Percentiles rank a stretch among this genome's conserved stretches.
These are phyloP conservation scores for Cudoniella acicularis DNA, from an alignment of 495 filamentous ascomycete genomes.

Conservation along the genomic window DNA sequence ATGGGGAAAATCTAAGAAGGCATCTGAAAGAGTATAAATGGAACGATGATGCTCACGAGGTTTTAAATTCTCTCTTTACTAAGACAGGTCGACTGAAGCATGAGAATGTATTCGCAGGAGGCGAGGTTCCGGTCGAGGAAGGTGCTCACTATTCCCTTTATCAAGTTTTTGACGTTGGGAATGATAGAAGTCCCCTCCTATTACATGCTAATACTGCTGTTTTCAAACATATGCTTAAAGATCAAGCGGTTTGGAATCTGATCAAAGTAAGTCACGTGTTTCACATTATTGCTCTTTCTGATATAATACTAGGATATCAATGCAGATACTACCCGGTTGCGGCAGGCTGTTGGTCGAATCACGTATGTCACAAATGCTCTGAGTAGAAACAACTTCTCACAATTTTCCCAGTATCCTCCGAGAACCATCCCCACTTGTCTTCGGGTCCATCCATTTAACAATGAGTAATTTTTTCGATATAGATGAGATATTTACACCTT, in stretches of 20 bases:
- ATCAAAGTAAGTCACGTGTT: slow-evolving; percentile 13
- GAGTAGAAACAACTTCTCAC: not conserved
- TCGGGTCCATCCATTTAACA: slow-evolving; percentile 47
- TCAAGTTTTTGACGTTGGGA: slow-evolving; percentile 47
- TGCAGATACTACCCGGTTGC: slow-evolving; percentile 32
- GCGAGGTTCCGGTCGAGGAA: slow-evolving; percentile 26
- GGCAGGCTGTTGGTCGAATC: slow-evolving; percentile 45
- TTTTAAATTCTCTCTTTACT: slow-evolving; percentile 33
- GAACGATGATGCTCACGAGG: slow-evolving; percentile 27
- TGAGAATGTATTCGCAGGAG: slow-evolving; percentile 29
- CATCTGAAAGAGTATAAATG: slow-evolving; percentile 35
- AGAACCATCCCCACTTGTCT: slow-evolving; percentile 48
- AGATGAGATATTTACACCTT: slow-evolving; percentile 47
- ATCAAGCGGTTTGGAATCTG: slow-evolving; percentile 13
- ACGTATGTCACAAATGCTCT: slow-evolving; percentile 29
- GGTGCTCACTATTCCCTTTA: slow-evolving; percentile 40
- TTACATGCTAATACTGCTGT: slow-evolving; percentile 24
- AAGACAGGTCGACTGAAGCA: slow-evolving; percentile 32
- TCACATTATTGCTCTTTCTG: not conserved
- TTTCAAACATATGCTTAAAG: slow-evolving; percentile 29
- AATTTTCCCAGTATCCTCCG: slow-evolving; percentile 33
- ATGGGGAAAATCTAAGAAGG: slow-evolving; percentile 32
- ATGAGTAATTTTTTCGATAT: slow-evolving; percentile 47
- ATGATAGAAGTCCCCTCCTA: slow-evolving; percentile 33
- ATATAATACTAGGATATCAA: slow-evolving; percentile 31